These are phyloP conservation scores for Neonectria magnoliae DNA, from an alignment of 2,329 filamentous ascomycete species.

Conservation along the genomic window DNA sequence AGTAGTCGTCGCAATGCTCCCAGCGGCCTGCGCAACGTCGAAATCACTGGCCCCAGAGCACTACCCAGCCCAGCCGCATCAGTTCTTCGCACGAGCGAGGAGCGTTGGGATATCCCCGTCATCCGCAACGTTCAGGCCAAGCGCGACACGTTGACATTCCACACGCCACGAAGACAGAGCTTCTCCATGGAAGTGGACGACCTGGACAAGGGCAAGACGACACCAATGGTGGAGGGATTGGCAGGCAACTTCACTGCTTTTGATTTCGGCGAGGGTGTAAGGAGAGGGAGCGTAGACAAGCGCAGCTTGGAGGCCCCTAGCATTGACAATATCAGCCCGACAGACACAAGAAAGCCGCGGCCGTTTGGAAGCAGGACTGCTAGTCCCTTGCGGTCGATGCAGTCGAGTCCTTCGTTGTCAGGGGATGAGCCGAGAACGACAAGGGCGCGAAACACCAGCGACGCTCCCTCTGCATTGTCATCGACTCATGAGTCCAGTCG, in stretches of 20 bases:
- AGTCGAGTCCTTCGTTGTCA: conserved; percentile 36
- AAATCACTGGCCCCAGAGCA: conserved; percentile 43
- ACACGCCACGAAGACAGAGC: conserved; percentile 57
- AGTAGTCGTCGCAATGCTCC: conserved; percentile 38
- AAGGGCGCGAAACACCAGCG: conserved; percentile 35
- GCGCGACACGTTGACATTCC: conserved; percentile 61
- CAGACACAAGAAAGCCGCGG: conserved; percentile 32
- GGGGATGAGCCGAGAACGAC: conserved; percentile 33
- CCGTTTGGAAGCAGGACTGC: conserved; percentile 34
- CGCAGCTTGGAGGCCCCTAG: conserved; percentile 29
- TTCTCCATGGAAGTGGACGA: conserved; percentile 60
- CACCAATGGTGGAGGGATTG: conserved; percentile 46
- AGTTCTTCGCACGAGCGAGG: conserved; percentile 52
- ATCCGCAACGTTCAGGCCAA: conserved; percentile 61
- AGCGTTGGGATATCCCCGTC: conserved; percentile 52
- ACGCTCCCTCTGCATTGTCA: conserved; percentile 37
- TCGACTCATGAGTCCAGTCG: conserved; percentile 12
- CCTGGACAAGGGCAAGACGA: conserved; percentile 24
- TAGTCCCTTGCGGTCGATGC: conserved; percentile 39
- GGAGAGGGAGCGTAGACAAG: conserved; percentile 33
- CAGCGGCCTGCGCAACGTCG: conserved; percentile 41
- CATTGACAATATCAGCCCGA: conserved; percentile 31
- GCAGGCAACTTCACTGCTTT: conserved; percentile 52
- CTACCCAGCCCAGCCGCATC: conserved; percentile 57
- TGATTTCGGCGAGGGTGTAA: conserved; percentile 49